Base-by-base conservation (phyloP, 805 yeast species). In the Ascoidea rubescens region DNA sequence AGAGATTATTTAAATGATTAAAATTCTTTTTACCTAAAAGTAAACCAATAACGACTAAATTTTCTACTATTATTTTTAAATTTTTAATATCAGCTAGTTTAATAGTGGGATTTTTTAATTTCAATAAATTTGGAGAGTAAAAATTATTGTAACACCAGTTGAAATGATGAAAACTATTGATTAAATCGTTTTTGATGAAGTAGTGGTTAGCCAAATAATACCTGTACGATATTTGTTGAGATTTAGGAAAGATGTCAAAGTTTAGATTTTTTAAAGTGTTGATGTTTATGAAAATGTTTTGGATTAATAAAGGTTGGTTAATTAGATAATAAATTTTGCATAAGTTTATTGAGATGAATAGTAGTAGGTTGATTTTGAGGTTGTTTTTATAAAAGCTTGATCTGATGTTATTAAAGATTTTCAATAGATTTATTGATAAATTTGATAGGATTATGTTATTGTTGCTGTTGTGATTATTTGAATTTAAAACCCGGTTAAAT, bases 341-440 rank as follows among this genome's bases (percentile, higher is more conserved):
- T 44, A 55, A 47, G 21, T 48, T 47, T 30, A 53, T 55, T 12
- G 54, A 53, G 5, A 53, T 30, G 37, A 51, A 53, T 30, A 55
- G 46, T 5, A 55, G 30, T 31, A 55, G 17, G 4, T 31, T 6
- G 12, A 47, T 50, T 42, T 55, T 55, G 5, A 33, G 21, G 4
- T n/a, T 42, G 17, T 49, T 55, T 50, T 49, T 55, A 14, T 37
- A 6, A 21, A 31, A 49, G 31, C 50, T 53, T 48, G 52, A 52
- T 30, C 54, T 55, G 47, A 56, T 53, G 48, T 54, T 54, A 45
- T 55, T 55, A 47, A 53, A 53, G 16, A 55, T 32, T 17, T 54
- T 55, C 14, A 54, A 54, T 31, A 55, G 31, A 32, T 33, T 30
- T 6, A 49, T 50, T 8, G 55, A 46, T 7, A 55, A 44, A 21